phyloP scores from a whole-genome alignment of 495 filamentous ascomycete species.

The Xanthoparmelia taractica region DNA sequence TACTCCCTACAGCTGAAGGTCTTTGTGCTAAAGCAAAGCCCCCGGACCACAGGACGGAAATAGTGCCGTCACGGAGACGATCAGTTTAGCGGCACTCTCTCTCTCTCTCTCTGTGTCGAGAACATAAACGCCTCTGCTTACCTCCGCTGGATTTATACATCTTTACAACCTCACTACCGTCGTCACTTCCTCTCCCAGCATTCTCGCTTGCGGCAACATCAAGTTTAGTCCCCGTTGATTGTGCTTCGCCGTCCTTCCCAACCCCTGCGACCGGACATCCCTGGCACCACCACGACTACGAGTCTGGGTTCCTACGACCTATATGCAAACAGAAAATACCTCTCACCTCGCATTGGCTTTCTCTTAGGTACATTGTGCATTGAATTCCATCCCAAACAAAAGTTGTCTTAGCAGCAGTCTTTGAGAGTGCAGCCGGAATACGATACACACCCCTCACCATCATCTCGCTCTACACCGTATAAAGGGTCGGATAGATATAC shows the following conservation, averaged over 20 bases:
- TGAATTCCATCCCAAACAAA: slow-evolving; percentile 6
- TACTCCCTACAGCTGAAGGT: neutral
- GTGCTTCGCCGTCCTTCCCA: neutral
- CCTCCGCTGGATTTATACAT: neutral
- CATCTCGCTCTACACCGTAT: neutral
- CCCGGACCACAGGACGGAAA: slow-evolving; percentile 1
- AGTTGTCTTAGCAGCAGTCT: slow-evolving; percentile 5
- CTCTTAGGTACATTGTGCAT: slow-evolving; percentile 16
- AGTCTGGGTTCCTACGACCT: slow-evolving; percentile 3
- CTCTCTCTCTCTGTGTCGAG: too few relatives aligned
- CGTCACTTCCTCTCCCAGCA: slow-evolving; percentile 10
- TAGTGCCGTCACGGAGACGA: slow-evolving; percentile 6
- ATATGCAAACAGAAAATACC: slow-evolving; percentile 15
- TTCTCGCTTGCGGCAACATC: neutral
- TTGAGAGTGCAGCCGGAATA: neutral
- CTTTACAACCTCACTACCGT: neutral
- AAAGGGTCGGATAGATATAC: neutral
- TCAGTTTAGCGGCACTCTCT: neutral
- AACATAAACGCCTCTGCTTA: neutral
- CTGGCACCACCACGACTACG: slow-evolving; percentile 11
- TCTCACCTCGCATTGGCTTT: slow-evolving; percentile 12
- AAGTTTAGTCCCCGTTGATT: neutral
- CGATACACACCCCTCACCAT: neutral
- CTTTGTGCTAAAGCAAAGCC: neutral
- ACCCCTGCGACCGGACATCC: slow-evolving; percentile 4